Percentiles rank a stretch among this genome's conserved stretches.
Evolutionary conservation across 225 moss, liverwort and hornwort species (phyloP).

Genomic region (Pleurozium schreberi): DNA sequence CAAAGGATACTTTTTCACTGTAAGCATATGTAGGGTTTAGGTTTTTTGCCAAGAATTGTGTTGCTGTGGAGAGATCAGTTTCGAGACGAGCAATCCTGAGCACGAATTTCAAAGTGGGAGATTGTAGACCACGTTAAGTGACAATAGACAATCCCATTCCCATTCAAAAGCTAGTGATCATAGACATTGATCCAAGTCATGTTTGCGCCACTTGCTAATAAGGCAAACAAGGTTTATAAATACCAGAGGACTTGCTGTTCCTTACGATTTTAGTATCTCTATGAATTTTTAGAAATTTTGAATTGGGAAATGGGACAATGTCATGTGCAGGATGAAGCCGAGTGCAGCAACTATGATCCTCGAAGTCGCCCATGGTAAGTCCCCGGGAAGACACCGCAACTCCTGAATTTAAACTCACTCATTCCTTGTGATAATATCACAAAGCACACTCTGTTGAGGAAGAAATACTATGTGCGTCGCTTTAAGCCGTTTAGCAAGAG

Average conservation of each 20-base stretch:
- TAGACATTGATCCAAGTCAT: neutral
- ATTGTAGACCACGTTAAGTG: neutral
- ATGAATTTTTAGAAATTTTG: neutral
- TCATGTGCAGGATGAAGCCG: neutral
- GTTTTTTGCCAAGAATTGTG: neutral
- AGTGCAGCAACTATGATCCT: neutral
- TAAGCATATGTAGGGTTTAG: neutral
- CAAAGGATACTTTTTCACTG: neutral
- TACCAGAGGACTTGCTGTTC: neutral
- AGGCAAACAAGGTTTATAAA: neutral
- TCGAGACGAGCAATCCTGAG: neutral
- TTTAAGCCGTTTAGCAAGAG: neutral
- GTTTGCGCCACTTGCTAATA: neutral
- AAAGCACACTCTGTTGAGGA: neutral
- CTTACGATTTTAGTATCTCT: neutral
- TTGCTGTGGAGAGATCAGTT: neutral
- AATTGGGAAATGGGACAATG: neutral
- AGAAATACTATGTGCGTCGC: neutral
- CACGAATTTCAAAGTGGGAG: neutral
- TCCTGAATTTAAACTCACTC: neutral
- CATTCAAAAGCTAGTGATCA: neutral
- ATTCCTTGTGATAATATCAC: neutral
- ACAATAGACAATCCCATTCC: neutral
- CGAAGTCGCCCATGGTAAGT: neutral
- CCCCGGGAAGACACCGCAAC: neutral